Conservation (phyloP, 305 asterid genomes). For the Solanum hybrid region DNA sequence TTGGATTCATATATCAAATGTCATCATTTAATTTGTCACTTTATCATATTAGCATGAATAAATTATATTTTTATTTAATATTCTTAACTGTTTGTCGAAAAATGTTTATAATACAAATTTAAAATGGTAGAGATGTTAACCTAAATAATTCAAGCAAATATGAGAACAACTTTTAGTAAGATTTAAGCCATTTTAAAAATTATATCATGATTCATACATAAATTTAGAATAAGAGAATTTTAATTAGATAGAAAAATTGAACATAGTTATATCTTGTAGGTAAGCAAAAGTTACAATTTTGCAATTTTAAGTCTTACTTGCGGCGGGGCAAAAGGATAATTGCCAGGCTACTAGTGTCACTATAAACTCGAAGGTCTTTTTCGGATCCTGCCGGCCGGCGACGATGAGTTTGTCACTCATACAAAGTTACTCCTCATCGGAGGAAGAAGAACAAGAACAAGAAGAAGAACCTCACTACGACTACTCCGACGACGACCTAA, state of each 20-base stretch:
- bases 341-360: background rate
- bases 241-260: background rate
- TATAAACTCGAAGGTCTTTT: background rate
- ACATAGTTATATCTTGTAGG: background rate
- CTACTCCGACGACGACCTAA: conserved; percentile 31
- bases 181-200: background rate
- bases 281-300: background rate
- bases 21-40: background rate
- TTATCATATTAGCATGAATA: background rate
- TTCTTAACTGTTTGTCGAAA: too few species aligned
- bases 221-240: background rate
- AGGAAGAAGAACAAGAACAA: conserved; percentile 30
- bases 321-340: background rate
- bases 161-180: background rate
- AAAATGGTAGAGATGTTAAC: background rate
- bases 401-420: conserved; percentile 76
- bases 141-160: background rate
- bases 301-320: background rate
- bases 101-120: too few species aligned
- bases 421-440: conserved; percentile 87
- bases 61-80: too few species aligned
- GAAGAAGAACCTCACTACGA: conserved; percentile 11
- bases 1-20: too few species aligned
- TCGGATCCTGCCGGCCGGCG: background rate
- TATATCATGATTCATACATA: background rate